Evolutionary conservation across 179 eudicot genomes (phyloP), one percentile per base, ranked within the genome.

Genomic region (Carnegiea gigantea): DNA sequence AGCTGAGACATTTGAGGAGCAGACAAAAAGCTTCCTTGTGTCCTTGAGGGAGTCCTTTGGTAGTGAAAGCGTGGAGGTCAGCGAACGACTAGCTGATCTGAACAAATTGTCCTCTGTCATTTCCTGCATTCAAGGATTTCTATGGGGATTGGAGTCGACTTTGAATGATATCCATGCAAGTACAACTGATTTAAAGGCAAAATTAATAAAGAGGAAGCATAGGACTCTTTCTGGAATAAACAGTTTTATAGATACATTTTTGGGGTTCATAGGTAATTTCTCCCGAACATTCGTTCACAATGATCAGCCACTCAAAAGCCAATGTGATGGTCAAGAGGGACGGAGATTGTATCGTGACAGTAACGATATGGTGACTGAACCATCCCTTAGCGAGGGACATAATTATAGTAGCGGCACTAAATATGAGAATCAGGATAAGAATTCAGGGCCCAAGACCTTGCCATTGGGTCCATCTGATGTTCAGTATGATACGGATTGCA

Each of bases 91-190:
- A 73, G 80, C 70, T 57, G 88, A 89, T 49, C 67, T 91, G 73
- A 84, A 83, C 76, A 89, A 85, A 81, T 83, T 90, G 44, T 88
- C 90, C 74, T 77, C 90, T 9, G 71, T 81, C 20, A 26, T 92
- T 79, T 87, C 94, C 83, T 93, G 97, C 84, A 81, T 81, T 80
- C 97, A 90, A 76, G 98, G 98, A 62, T 87, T 89, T 77, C 78
- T 93, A 64, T 86, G 90, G 91, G 99, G 99, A 73, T 84, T 95
- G 81, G 88, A 88, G 82, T 84, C 91, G 76, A 81, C 92, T 59
- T 73, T 95, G 83, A 83, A 86, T 83, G 82, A 80, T 73, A 49
- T 82, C 72, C 81, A 88, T 76, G 79, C 84, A 54, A 83, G 36
- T 49, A 76, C n/a, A 62, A 73, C 78, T 68, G 82, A 86, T 73